phyloP scores from a whole-genome alignment of 1,284 basidiomycete genomes.

The Schizopora paradoxa region DNA sequence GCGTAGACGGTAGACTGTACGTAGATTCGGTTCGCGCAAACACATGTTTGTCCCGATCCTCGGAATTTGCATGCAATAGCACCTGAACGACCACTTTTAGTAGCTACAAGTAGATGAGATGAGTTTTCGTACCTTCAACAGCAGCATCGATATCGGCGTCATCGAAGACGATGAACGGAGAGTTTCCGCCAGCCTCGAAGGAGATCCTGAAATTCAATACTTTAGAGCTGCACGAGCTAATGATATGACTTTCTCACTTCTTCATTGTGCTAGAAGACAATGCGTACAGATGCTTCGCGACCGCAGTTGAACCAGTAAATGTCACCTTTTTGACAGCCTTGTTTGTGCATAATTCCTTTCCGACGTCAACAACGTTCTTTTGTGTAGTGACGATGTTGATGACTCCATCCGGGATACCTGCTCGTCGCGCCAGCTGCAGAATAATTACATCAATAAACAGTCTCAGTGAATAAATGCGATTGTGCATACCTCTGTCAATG shows the following conservation, averaged over 20 bases:
- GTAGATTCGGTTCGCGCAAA: conserved; percentile 83
- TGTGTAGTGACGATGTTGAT: conserved; percentile 91
- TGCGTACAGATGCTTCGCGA: conserved; percentile 85
- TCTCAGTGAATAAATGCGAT: neutral
- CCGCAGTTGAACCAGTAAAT: conserved; percentile 90
- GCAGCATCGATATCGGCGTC: conserved; percentile 94
- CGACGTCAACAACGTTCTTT: conserved; percentile 77
- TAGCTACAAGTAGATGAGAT: neutral
- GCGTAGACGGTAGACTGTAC: conserved; percentile 84
- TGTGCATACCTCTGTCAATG: conserved; percentile 71
- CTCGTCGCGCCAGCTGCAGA: conserved; percentile 69
- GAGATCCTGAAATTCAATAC: conserved; percentile 50
- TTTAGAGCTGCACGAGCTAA: conserved; percentile 5
- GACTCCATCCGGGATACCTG: conserved; percentile 91
- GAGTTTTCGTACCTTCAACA: conserved; percentile 69
- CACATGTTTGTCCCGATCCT: conserved; percentile 85
- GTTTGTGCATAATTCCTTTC: conserved; percentile 77
- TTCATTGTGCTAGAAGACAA: conserved; percentile 87
- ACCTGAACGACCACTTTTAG: too few species aligned
- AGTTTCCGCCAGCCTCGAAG: conserved; percentile 85
- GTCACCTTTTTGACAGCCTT: conserved; percentile 80
- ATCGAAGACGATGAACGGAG: conserved; percentile 95
- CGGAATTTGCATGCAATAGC: conserved; percentile 92
- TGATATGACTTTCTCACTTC: conserved; percentile 49
- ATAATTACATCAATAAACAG: conserved; percentile 1